Percentiles rank a stretch among this genome's conserved stretches.
Evolutionary conservation across 192 early-diverging fungal genomes (phyloP).

Genomic region (Paraglomus brasilianum): DNA sequence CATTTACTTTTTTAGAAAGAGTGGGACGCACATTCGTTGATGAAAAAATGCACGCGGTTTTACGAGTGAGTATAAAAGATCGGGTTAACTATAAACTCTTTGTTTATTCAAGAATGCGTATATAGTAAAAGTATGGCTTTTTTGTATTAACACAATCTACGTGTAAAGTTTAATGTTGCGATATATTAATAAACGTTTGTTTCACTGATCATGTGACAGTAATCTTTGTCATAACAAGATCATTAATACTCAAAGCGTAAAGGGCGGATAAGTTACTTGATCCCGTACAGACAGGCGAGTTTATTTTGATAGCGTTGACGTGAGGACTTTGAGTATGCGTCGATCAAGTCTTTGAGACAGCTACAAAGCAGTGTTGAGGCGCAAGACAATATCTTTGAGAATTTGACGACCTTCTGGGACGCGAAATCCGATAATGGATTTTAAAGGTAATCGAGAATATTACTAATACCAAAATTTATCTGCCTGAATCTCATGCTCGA

Average conservation of each 20-base stretch:
- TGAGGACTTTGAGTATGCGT: constrained; percentile 10
- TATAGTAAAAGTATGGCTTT: too few species aligned
- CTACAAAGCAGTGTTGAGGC: constrained; percentile 15
- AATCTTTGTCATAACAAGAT: too few species aligned
- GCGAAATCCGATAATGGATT: constrained; percentile 3
- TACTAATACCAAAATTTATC: neutral
- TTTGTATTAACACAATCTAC: too few species aligned
- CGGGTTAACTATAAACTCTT: too few species aligned
- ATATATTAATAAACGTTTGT: too few species aligned
- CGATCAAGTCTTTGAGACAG: constrained; percentile 21
- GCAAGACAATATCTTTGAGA: constrained; percentile 11
- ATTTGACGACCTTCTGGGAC: constrained; percentile 13
- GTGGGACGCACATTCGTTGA: too few species aligned
- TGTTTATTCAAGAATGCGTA: too few species aligned
- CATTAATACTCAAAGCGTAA: constrained; percentile 14
- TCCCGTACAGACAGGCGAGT: constrained; percentile 5
- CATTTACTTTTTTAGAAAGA: too few species aligned
- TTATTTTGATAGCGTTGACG: constrained; percentile 14
- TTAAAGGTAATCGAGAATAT: constrained; percentile 9
- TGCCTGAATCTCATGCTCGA: neutral
- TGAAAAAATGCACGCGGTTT: too few species aligned
- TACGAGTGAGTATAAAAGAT: too few species aligned
- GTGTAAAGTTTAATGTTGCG: too few species aligned
- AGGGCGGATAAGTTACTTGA: constrained; percentile 18
- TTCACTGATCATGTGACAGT: too few species aligned